These are phyloP conservation scores for Podila minutissima DNA, from an alignment of 192 early-diverging fungal species.

Conservation along the genomic window DNA sequence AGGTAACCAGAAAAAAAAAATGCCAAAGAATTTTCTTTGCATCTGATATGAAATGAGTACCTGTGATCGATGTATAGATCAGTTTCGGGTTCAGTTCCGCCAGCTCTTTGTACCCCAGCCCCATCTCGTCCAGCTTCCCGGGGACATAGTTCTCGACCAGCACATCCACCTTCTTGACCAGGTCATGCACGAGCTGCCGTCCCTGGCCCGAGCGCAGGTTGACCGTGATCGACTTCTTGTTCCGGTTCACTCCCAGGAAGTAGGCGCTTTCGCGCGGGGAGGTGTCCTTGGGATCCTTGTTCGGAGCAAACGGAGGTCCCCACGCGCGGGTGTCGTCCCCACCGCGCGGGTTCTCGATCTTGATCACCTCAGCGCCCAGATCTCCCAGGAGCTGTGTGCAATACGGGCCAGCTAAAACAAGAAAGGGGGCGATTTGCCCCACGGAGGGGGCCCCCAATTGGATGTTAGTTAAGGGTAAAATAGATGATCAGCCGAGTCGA, in stretches of 20 bases:
- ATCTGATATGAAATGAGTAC: slow-evolving; percentile 5
- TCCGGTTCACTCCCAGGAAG: slow-evolving; percentile 91
- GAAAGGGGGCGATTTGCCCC: background rate
- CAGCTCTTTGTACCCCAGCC: slow-evolving; percentile 78
- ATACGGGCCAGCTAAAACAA: slow-evolving; percentile 71
- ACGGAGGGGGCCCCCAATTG: no score
- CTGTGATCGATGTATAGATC: slow-evolving; percentile 85
- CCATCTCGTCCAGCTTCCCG: slow-evolving; percentile 81
- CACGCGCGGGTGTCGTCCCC: slow-evolving; percentile 92
- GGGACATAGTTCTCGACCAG: slow-evolving; percentile 93
- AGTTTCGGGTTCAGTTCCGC: slow-evolving; percentile 73
- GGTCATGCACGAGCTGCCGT: slow-evolving; percentile 64
- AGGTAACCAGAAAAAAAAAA: no score
- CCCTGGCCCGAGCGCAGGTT: slow-evolving; percentile 80
- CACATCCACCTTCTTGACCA: slow-evolving; percentile 78
- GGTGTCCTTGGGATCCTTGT: slow-evolving; percentile 22
- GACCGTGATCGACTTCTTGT: slow-evolving; percentile 87
- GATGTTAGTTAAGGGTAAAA: no score
- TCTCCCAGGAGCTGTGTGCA: slow-evolving; percentile 81
- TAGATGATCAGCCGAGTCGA: no score
- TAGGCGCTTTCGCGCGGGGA: slow-evolving; percentile 76
- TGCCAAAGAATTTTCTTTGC: background rate
- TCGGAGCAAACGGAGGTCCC: slow-evolving; percentile 72
- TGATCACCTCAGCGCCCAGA: slow-evolving; percentile 86
- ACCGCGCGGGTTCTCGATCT: slow-evolving; percentile 79